Conservation (phyloP, 176 grass and related monocot genomes). For the Rhipidocladum racemiflorum region DNA sequence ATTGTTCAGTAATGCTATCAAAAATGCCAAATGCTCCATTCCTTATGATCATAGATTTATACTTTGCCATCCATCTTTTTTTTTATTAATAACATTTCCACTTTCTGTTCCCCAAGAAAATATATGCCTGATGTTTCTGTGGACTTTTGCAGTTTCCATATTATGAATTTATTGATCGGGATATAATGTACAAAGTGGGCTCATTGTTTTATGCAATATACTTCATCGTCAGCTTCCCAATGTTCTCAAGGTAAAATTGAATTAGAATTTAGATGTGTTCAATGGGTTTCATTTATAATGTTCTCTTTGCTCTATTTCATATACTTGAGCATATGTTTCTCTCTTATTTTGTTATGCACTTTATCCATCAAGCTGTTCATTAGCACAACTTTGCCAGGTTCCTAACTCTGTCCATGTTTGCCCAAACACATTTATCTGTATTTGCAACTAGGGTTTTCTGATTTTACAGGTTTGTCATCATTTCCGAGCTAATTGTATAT, state of each 20-base stretch:
- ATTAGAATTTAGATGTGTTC: not conserved
- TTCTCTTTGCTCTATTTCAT: not conserved
- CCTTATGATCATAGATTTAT: not conserved
- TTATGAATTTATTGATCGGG: conserved; percentile 81
- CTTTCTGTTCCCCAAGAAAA: not conserved
- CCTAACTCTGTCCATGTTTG: not conserved
- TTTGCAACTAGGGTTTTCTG: not conserved
- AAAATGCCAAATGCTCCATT: not conserved
- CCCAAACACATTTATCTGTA: not conserved
- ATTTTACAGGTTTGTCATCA: not conserved
- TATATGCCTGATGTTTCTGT: conserved; percentile 10
- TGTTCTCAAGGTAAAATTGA: conserved; percentile 80
- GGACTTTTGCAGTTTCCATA: conserved; percentile 81
- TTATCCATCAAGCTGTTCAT: not conserved
- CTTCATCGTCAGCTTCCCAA: conserved; percentile 95
- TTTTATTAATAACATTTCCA: not conserved
- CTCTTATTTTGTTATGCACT: not conserved
- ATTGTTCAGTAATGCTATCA: not conserved
- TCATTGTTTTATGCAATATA: conserved; percentile 97
- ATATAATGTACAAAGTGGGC: conserved; percentile 91
- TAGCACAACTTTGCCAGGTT: not conserved
- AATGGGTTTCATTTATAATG: not conserved
- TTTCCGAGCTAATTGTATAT: no score
- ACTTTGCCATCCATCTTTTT: not conserved
- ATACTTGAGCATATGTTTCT: not conserved